These are phyloP conservation scores for Phenoliferia sp. DNA, from an alignment of 1,284 basidiomycete genomes.

Conservation along the genomic window DNA sequence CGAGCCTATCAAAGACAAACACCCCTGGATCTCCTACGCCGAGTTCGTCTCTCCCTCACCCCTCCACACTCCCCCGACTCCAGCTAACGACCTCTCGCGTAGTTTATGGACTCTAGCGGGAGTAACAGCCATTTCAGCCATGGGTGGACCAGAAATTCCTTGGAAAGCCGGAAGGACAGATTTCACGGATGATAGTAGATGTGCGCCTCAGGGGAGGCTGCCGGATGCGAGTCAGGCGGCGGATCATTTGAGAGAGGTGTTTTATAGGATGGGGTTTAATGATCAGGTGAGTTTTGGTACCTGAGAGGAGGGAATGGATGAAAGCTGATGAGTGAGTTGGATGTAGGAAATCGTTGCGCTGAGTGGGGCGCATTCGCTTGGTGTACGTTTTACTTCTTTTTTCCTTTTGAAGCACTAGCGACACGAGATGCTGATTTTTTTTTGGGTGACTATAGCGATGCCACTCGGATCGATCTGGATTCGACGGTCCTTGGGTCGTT, in stretches of 20 bases:
- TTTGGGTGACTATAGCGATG: conserved; percentile 44
- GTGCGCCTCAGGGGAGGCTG: conserved; percentile 6
- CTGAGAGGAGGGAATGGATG: too few relatives aligned
- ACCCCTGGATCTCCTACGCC: conserved; percentile 87
- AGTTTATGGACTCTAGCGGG: conserved; percentile 77
- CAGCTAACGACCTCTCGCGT: background rate
- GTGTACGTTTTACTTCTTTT: conserved; percentile 28
- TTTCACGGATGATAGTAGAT: conserved; percentile 52
- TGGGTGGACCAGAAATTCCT: conserved; percentile 73
- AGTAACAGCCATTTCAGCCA: conserved; percentile 70
- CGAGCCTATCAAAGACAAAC: conserved; percentile 80
- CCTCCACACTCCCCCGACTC: background rate
- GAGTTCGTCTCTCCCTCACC: conserved; percentile 45
- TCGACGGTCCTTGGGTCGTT: conserved; percentile 44
- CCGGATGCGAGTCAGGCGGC: conserved; percentile 82
- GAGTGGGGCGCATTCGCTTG: conserved; percentile 52
- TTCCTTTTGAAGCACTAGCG: too few relatives aligned
- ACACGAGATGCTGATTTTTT: too few relatives aligned
- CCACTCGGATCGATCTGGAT: conserved; percentile 49
- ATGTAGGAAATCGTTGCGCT: conserved; percentile 56
- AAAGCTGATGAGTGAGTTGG: too few relatives aligned
- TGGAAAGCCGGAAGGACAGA: conserved; percentile 86
- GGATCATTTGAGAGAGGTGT: conserved; percentile 83
- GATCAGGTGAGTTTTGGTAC: too few relatives aligned
- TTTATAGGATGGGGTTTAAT: conserved; percentile 62